Evolutionary conservation across 2,329 filamentous ascomycete species (phyloP).

Genomic region (Tolypocladium pustulatum): DNA sequence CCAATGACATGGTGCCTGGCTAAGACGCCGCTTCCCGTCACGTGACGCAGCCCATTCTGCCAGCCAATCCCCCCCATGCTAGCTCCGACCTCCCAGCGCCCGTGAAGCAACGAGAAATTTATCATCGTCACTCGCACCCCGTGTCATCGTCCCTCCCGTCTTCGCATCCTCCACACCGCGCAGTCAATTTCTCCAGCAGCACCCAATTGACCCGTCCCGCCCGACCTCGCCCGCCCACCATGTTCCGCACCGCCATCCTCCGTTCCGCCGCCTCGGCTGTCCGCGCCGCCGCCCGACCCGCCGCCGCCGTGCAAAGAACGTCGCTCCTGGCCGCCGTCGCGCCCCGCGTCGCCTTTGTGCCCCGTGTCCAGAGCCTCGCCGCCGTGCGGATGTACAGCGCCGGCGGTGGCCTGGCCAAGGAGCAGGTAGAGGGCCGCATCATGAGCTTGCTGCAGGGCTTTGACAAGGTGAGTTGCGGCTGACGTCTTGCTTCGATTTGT

Average conservation of each 20-base stretch:
- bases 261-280: conserved; percentile 62
- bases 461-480: conserved; percentile 57
- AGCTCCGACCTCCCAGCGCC: conserved; percentile 19
- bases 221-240: conserved; percentile 25
- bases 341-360: conserved; percentile 44
- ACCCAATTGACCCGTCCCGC: conserved; percentile 7
- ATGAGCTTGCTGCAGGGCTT: conserved; percentile 89
- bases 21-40: conserved; percentile 2
- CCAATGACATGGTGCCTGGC: conserved; percentile 5
- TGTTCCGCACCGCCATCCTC: conserved; percentile 85
- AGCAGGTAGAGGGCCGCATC: conserved; percentile 86
- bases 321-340: conserved; percentile 50
- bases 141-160: conserved; percentile 1
- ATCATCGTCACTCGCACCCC: conserved; percentile 21
- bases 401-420: conserved; percentile 63
- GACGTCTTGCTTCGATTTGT: not conserved
- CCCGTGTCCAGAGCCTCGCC: conserved; percentile 52
- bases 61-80: conserved; percentile 2
- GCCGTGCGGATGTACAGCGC: conserved; percentile 80
- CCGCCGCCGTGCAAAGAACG: conserved; percentile 40
- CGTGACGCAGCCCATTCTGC: conserved; percentile 4
- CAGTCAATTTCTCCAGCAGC: not conserved
- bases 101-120: conserved; percentile 32
- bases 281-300: conserved; percentile 35
- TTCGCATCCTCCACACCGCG: not conserved